phyloP scores from a whole-genome alignment of 148 eudicot species.

The Camellia japonica region DNA sequence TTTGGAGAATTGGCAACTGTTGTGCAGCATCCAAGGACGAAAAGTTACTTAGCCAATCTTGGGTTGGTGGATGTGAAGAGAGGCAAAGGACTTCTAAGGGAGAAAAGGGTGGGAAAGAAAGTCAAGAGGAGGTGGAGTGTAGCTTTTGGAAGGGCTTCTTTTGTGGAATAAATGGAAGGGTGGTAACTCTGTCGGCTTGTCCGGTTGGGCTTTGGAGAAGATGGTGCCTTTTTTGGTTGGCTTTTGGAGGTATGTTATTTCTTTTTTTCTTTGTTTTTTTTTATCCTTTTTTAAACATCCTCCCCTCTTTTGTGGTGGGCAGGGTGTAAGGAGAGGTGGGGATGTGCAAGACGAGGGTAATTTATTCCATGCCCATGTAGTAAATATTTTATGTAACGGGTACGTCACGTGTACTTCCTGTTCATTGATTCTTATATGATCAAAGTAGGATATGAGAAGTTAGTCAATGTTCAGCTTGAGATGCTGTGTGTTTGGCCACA shows the following conservation, averaged over 20 bases:
- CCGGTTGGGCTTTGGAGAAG: slow-evolving; percentile 12
- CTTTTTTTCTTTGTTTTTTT: background rate
- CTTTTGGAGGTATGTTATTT: background rate
- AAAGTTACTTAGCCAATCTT: slow-evolving; percentile 1
- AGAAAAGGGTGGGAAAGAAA: slow-evolving; percentile 9
- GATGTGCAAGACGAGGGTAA: no score
- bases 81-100: background rate
- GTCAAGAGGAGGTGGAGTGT: slow-evolving; percentile 8
- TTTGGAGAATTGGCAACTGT: background rate
- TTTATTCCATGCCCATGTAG: no score
- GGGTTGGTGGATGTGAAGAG: background rate
- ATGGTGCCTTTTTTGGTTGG: slow-evolving; percentile 14
- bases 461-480: no score
- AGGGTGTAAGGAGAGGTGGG: no score
- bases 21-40: slow-evolving; percentile 9
- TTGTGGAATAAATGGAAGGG: background rate
- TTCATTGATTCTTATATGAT: no score
- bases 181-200: background rate
- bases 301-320: no score
- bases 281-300: no score
- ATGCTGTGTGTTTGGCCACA: no score
- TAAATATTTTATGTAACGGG: no score
- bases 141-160: slow-evolving; percentile 19
- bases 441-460: no score
- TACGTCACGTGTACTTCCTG: no score